These are phyloP conservation scores for Mycena leptocephala DNA, from an alignment of 768 basidiomycete species.

Conservation along the genomic window DNA sequence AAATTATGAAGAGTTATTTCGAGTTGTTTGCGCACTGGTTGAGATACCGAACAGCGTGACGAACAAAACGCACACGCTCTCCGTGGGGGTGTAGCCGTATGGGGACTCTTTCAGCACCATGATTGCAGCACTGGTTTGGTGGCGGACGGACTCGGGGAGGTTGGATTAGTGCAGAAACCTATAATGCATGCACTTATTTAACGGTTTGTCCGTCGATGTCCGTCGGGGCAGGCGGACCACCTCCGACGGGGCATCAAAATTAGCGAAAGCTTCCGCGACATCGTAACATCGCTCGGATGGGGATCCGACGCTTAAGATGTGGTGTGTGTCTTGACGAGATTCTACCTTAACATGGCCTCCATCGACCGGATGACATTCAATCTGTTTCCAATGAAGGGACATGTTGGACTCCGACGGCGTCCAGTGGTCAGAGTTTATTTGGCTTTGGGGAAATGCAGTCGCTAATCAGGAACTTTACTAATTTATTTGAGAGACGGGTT, in stretches of 20 bases:
- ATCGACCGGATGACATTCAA: too few relatives aligned
- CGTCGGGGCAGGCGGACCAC: background rate
- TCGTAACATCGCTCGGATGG: background rate
- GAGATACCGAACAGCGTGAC: constrained; percentile 49
- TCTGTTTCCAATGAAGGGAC: too few relatives aligned
- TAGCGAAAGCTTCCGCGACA: background rate
- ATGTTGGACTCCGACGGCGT: too few relatives aligned
- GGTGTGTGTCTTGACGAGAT: too few relatives aligned
- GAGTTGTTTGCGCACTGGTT: constrained; percentile 2
- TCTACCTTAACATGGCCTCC: too few relatives aligned
- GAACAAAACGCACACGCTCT: constrained; percentile 54
- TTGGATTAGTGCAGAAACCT: background rate
- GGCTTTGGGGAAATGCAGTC: too few relatives aligned
- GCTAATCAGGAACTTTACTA: too few relatives aligned
- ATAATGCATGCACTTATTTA: background rate
- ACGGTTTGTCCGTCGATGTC: background rate
- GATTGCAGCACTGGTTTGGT: too few relatives aligned
- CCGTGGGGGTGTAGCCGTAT: constrained; percentile 56
- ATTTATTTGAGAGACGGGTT: too few relatives aligned
- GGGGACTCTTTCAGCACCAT: constrained; percentile 20
- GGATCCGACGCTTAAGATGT: background rate
- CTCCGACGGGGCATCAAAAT: background rate
- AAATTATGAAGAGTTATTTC: background rate
- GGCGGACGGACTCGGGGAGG: background rate
- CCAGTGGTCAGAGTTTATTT: too few relatives aligned